phyloP scores from a whole-genome alignment of 345 rosid genomes.

The Aquilaria sinensis region DNA sequence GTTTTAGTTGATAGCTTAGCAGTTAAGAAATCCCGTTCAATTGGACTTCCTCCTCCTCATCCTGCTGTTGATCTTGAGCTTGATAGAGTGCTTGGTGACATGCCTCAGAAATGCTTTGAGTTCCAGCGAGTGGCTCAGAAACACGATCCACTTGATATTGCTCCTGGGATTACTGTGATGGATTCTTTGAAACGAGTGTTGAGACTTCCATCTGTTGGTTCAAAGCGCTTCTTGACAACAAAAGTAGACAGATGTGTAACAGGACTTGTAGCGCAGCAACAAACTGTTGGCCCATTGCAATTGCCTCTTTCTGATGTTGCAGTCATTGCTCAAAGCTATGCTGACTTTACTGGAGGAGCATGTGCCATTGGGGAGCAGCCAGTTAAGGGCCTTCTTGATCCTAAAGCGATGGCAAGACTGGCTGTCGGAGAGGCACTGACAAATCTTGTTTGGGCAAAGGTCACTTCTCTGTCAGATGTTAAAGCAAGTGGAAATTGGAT shows the following conservation, averaged over 20 bases:
- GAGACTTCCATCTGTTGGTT: constrained; percentile 78
- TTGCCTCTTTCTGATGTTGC: constrained; percentile 93
- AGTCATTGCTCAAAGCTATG: constrained; percentile 84
- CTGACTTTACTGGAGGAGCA: constrained; percentile 79
- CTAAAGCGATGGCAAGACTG: constrained; percentile 95
- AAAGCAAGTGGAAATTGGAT: constrained; percentile 98
- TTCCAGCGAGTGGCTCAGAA: constrained; percentile 42
- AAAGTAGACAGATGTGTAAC: constrained; percentile 96
- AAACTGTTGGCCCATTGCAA: constrained; percentile 94
- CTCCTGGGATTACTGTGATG: constrained; percentile 75
- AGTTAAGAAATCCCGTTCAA: constrained; percentile 35
- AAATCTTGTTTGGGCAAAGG: constrained; percentile 91
- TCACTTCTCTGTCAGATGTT: constrained; percentile 81
- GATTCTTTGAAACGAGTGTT: constrained; percentile 84
- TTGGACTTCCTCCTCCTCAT: constrained; percentile 70
- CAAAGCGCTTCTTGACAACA: constrained; percentile 81
- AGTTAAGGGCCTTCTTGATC: constrained; percentile 74
- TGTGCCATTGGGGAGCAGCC: constrained; percentile 95
- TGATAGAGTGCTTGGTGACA: constrained; percentile 87
- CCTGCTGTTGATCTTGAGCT: constrained; percentile 94
- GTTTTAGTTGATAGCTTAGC: constrained; percentile 68
- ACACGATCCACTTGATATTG: constrained; percentile 74
- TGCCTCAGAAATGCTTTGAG: constrained; percentile 87
- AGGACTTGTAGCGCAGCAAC: constrained; percentile 97
- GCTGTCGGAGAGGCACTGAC: constrained; percentile 94